A percentile compares a stretch with the other conserved stretches of the same genome.
Conservation (phyloP, 2,329 filamentous ascomycete species). For the Colletotrichum costaricense region DNA sequence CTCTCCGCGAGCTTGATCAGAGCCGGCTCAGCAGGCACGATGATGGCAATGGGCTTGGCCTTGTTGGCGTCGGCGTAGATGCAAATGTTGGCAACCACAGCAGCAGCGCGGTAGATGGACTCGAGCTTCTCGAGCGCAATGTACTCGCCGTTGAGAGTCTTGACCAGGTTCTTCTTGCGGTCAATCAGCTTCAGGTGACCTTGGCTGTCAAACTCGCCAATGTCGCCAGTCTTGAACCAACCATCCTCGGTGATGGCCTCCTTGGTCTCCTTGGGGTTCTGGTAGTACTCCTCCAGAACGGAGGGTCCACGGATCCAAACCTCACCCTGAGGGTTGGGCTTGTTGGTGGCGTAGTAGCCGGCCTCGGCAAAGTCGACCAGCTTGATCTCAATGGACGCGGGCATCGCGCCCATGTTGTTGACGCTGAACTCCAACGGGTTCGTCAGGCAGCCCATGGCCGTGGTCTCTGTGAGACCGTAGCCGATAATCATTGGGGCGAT, state of each 20-base stretch:
- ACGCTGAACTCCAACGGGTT: conserved; percentile 83
- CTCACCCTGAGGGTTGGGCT: conserved; percentile 83
- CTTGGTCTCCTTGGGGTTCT: conserved; percentile 81
- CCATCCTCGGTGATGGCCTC: conserved; percentile 77
- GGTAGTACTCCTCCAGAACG: conserved; percentile 79
- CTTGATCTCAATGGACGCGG: conserved; percentile 82
- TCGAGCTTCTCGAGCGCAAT: conserved; percentile 82
- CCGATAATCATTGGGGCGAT: conserved; percentile 91
- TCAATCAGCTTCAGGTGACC: conserved; percentile 83
- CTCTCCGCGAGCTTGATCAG: conserved; percentile 62
- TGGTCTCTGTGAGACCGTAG: conserved; percentile 89
- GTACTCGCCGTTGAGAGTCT: conserved; percentile 85
- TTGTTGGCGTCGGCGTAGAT: conserved; percentile 64
- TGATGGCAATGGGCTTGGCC: conserved; percentile 66
- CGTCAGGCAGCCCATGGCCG: conserved; percentile 79
- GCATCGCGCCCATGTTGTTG: conserved; percentile 77
- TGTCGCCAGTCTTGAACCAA: conserved; percentile 91
- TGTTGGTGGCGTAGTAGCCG: conserved; percentile 81
- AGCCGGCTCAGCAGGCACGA: conserved; percentile 66
- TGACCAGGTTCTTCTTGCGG: conserved; percentile 90
- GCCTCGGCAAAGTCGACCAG: conserved; percentile 88
- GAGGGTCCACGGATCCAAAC: conserved; percentile 86
- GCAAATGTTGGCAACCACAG: conserved; percentile 66
- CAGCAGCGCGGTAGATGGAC: conserved; percentile 62
- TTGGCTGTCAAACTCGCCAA: conserved; percentile 79